A percentile compares a stretch with the other conserved stretches of the same genome.
These are phyloP conservation scores for Pythium coloratum DNA, from an alignment of 352 stramenopile species.

Conservation along the genomic window DNA sequence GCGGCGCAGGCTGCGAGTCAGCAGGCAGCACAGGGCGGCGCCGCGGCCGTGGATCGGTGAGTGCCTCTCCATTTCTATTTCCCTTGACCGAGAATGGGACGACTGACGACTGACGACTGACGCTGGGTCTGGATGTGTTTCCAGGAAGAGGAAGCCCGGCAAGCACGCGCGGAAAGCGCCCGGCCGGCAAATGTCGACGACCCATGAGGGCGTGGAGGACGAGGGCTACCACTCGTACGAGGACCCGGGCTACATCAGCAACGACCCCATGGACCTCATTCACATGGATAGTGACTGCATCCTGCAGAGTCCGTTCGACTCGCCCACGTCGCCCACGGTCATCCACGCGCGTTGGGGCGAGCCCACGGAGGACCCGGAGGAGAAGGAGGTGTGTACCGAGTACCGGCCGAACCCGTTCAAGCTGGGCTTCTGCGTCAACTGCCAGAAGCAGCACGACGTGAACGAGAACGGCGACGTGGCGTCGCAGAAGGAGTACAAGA, in stretches of 20 bases:
- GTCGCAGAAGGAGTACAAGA: conserved; percentile 80
- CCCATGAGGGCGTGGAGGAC: conserved; percentile 31
- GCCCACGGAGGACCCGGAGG: conserved; percentile 77
- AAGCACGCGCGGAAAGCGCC: conserved; percentile 13
- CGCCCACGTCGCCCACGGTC: conserved; percentile 66
- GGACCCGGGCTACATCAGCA: conserved; percentile 65
- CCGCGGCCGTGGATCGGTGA: conserved; percentile 8
- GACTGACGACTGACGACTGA: neutral
- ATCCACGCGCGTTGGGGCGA: conserved; percentile 88
- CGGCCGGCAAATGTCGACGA: conserved; percentile 20
- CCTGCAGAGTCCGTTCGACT: conserved; percentile 70
- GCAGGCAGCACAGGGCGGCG: neutral
- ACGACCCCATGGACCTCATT: conserved; percentile 52
- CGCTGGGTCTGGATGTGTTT: neutral
- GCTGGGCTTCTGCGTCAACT: conserved; percentile 88
- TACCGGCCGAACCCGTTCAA: conserved; percentile 85
- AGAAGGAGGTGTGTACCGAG: conserved; percentile 80
- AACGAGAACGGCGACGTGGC: conserved; percentile 65
- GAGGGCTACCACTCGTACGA: conserved; percentile 72
- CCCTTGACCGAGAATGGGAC: neutral
- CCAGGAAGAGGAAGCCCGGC: conserved; percentile 14
- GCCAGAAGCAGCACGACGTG: conserved; percentile 88
- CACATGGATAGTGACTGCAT: conserved; percentile 81
- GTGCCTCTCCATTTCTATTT: neutral
- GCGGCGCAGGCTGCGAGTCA: conserved; percentile 1